Conservation (phyloP, 257 asterid species). For the Craterostigma plantagineum region DNA sequence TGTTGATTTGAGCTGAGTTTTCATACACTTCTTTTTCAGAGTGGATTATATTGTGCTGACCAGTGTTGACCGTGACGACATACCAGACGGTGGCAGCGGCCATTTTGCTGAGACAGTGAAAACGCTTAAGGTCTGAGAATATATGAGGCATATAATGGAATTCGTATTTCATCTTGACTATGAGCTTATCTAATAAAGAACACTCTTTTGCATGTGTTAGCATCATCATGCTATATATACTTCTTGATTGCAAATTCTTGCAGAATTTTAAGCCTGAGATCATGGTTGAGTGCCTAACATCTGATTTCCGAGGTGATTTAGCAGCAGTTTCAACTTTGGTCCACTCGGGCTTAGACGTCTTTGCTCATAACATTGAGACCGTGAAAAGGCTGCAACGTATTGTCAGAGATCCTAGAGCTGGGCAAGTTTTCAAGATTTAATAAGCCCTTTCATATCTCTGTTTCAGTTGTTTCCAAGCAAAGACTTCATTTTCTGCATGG, state of each 20-base stretch:
- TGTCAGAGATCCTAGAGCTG: constrained; percentile 96
- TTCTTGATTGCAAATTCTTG: constrained; percentile 4
- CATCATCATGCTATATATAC: too few relatives aligned
- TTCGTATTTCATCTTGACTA: too few relatives aligned
- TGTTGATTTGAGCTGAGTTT: not conserved
- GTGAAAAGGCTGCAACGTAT: constrained; percentile 79
- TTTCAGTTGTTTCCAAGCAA: too few relatives aligned
- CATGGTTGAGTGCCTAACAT: constrained; percentile 90
- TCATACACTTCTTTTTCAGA: constrained; percentile 18
- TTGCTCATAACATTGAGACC: constrained; percentile 89
- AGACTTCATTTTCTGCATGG: too few relatives aligned
- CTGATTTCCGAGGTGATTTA: constrained; percentile 91
- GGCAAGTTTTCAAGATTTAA: constrained; percentile 28
- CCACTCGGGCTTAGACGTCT: constrained; percentile 87
- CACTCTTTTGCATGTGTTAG: too few relatives aligned
- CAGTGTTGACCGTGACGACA: constrained; percentile 90
- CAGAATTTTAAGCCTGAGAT: constrained; percentile 79
- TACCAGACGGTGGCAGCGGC: constrained; percentile 94
- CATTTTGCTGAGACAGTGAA: constrained; percentile 93
- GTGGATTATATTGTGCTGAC: constrained; percentile 94
- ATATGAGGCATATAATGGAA: too few relatives aligned
- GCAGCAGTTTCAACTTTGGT: constrained; percentile 60
- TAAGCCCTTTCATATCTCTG: not conserved
- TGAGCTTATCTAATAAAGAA: too few relatives aligned
- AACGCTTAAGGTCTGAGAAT: constrained; percentile 60